Conservation (phyloP, 1,284 basidiomycete species). For the Heterobasidion parviporum region DNA sequence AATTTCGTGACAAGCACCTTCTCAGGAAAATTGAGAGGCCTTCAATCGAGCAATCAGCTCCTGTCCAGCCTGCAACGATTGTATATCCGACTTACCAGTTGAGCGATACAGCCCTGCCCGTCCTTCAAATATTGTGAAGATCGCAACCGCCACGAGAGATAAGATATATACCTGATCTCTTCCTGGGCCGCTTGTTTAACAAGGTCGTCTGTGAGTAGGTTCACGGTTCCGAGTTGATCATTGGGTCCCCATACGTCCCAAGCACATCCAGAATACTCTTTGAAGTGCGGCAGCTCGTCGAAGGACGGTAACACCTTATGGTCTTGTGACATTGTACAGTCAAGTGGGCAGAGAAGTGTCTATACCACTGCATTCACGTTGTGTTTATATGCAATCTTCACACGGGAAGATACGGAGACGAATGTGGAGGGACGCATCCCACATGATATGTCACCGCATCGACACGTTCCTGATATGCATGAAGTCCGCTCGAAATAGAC, state of each 20-base stretch:
- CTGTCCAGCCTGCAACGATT: constrained; percentile 1
- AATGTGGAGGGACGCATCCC: neutral
- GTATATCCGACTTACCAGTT: constrained; percentile 44
- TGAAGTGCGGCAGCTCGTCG: constrained; percentile 53
- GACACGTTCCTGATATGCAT: neutral
- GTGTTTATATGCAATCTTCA: no score
- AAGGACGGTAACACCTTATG: constrained; percentile 37
- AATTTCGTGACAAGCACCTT: constrained; percentile 29
- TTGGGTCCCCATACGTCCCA: constrained; percentile 68
- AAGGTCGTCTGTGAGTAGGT: constrained; percentile 57
- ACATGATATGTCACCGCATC: neutral
- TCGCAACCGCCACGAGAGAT: constrained; percentile 2
- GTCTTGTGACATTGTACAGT: no score
- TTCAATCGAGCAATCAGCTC: constrained; percentile 15
- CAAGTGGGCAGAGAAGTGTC: no score
- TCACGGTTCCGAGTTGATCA: constrained; percentile 66
- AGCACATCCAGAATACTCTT: constrained; percentile 53
- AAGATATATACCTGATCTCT: constrained; percentile 46
- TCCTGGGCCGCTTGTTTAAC: constrained; percentile 52
- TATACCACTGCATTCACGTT: no score
- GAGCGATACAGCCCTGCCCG: constrained; percentile 47
- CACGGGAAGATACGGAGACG: no score
- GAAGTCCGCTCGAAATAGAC: neutral
- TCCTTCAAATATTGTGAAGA: constrained; percentile 22
- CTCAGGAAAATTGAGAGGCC: constrained; percentile 62